phyloP scores from a whole-genome alignment of 495 filamentous ascomycete genomes.

The Oidiodendron maius region DNA sequence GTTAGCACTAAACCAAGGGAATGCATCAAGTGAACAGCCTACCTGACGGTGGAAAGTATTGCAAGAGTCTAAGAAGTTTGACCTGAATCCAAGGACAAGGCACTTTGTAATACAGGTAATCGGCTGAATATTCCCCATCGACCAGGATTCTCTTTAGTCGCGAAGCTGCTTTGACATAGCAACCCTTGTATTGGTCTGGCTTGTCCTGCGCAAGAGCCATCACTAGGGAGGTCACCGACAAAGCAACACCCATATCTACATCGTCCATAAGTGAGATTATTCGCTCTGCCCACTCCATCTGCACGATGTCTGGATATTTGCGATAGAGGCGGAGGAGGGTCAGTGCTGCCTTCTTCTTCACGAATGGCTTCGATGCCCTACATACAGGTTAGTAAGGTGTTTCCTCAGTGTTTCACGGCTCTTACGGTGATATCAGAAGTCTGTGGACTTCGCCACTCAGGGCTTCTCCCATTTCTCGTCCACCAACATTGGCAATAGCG shows the following conservation, averaged over 20 bases:
- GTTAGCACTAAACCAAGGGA: not conserved
- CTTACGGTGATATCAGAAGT: slow-evolving; percentile 91
- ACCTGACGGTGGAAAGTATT: slow-evolving; percentile 97
- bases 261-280: slow-evolving; percentile 99
- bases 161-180: slow-evolving; percentile 88
- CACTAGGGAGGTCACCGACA: slow-evolving; percentile 93
- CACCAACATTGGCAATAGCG: slow-evolving; percentile 96
- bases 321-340: slow-evolving; percentile 94
- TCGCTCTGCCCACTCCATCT: slow-evolving; percentile 93
- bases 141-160: slow-evolving; percentile 83
- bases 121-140: slow-evolving; percentile 76
- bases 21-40: slow-evolving; percentile 24
- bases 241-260: slow-evolving; percentile 84
- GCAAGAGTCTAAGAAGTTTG: slow-evolving; percentile 82
- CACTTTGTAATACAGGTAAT: slow-evolving; percentile 98
- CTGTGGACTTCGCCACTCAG: slow-evolving; percentile 90
- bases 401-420: slow-evolving; percentile 10
- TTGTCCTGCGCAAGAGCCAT: slow-evolving; percentile 95
- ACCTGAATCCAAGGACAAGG: slow-evolving; percentile 99
- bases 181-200: slow-evolving; percentile 86
- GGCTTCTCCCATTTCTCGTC: slow-evolving; percentile 95
- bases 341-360: slow-evolving; percentile 98
- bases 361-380: slow-evolving; percentile 93
- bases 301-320: slow-evolving; percentile 87
- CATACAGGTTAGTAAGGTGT: not conserved